A percentile compares a stretch with the other conserved stretches of the same genome.
Evolutionary conservation across 441 rosid genomes (phyloP).

Genomic region (Pelargonium myrrhifolium): DNA sequence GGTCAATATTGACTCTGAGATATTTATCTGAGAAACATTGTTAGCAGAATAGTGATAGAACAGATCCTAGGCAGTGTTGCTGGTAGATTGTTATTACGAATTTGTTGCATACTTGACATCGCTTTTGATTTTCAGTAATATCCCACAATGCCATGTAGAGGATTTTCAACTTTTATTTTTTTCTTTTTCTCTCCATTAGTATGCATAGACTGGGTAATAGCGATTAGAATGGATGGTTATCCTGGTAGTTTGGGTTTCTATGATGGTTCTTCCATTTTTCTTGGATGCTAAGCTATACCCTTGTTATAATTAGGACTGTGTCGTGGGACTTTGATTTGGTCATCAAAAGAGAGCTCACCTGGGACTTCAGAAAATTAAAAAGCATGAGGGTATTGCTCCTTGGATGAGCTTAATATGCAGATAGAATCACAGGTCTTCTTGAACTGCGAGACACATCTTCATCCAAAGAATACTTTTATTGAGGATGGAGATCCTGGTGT

Average conservation of each 20-base stretch:
- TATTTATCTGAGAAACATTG: neutral
- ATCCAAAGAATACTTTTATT: constrained; percentile 33
- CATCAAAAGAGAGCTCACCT: constrained; percentile 16
- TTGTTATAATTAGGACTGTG: constrained; percentile 10
- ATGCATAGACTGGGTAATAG: no score
- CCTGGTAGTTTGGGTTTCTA: neutral
- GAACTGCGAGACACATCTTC: constrained; percentile 32
- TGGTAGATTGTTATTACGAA: no score
- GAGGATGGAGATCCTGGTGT: constrained; percentile 38
- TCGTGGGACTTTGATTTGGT: constrained; percentile 18
- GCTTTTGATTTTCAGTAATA: neutral
- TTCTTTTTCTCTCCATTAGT: no score
- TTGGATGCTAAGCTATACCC: neutral
- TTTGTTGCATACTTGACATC: no score
- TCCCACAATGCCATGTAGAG: neutral
- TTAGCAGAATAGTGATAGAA: neutral
- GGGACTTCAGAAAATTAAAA: constrained; percentile 18
- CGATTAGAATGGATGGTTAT: neutral
- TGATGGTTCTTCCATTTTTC: neutral
- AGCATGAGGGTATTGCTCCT: constrained; percentile 24
- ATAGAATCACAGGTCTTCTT: constrained; percentile 38
- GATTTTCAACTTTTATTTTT: neutral
- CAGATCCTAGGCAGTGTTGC: neutral
- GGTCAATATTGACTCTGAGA: neutral
- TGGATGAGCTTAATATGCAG: constrained; percentile 38